A percentile compares a stretch with the other conserved stretches of the same genome.
Conservation (phyloP, 225 moss, liverwort and hornwort genomes). For the Ulota crispa region DNA sequence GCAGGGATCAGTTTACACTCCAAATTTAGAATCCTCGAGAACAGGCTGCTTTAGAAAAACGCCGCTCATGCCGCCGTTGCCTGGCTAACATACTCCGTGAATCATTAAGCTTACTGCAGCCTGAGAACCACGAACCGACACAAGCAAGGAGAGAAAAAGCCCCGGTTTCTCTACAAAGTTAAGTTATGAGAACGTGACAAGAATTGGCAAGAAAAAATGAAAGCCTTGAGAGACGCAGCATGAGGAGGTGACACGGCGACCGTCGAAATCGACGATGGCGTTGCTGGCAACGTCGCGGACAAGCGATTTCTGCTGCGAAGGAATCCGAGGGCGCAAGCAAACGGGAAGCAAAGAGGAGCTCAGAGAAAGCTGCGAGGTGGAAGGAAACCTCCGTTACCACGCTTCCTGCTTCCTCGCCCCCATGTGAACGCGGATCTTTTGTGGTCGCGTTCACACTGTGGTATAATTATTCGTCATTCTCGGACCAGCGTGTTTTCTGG, state of each 20-base stretch:
- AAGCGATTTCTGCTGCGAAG: not conserved
- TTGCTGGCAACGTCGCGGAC: not conserved
- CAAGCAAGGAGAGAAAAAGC: not conserved
- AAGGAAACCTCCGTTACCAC: slow-evolving; percentile 24
- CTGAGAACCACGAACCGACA: not conserved
- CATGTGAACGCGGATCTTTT: rapidly evolving
- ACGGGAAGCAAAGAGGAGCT: slow-evolving; percentile 1
- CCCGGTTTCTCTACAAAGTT: not conserved
- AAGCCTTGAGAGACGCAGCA: not conserved
- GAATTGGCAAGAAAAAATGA: slow-evolving; percentile 1
- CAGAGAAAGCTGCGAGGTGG: slow-evolving; percentile 25
- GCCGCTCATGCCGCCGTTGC: not conserved
- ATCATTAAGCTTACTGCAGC: not conserved
- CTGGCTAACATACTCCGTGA: not conserved
- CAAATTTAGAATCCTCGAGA: slow-evolving; percentile 5
- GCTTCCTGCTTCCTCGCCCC: not conserved
- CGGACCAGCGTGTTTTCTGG: not conserved
- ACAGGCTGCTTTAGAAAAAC: not conserved
- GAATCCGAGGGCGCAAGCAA: not conserved
- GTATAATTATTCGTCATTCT: no score
- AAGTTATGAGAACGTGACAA: not conserved
- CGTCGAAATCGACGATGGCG: not conserved
- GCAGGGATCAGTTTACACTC: not conserved
- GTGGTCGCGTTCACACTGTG: not conserved
- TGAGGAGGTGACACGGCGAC: not conserved